Conservation (phyloP, 352 stramenopile species). For the Phytophthora fragariae region DNA sequence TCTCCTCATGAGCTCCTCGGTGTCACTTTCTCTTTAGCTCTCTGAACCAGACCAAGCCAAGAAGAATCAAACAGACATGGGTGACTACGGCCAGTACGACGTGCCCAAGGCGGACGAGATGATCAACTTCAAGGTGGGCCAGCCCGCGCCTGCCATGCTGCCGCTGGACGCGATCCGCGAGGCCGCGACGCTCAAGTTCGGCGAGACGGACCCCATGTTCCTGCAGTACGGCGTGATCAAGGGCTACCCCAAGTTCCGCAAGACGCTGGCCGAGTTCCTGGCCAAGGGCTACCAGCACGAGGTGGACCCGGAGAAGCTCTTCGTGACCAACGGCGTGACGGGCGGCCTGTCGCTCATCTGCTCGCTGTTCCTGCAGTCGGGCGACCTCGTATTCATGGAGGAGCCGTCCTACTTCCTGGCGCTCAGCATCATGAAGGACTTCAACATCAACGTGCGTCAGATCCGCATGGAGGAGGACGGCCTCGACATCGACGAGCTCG, state of each 20-base stretch:
- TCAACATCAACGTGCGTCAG: slow-evolving; percentile 91
- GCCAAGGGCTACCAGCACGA: slow-evolving; percentile 77
- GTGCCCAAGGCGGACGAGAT: slow-evolving; percentile 80
- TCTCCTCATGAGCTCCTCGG: slow-evolving; percentile 7
- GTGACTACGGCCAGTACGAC: slow-evolving; percentile 88
- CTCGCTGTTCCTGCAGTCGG: slow-evolving; percentile 85
- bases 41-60: slow-evolving; percentile 12
- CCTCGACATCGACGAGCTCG: slow-evolving; percentile 87
- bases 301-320: slow-evolving; percentile 87
- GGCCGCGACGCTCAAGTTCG: slow-evolving; percentile 82
- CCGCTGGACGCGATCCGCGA: slow-evolving; percentile 89
- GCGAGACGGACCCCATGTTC: slow-evolving; percentile 86
- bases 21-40: slow-evolving; percentile 25
- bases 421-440: slow-evolving; percentile 94
- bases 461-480: slow-evolving; percentile 93
- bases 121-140: slow-evolving; percentile 93
- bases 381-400: slow-evolving; percentile 94
- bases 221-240: slow-evolving; percentile 91
- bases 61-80: slow-evolving; percentile 44
- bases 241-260: slow-evolving; percentile 89
- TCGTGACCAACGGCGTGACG: slow-evolving; percentile 94
- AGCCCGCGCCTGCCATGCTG: slow-evolving; percentile 83
- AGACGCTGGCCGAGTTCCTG: slow-evolving; percentile 79
- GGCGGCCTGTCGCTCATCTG: slow-evolving; percentile 93
- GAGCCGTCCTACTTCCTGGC: slow-evolving; percentile 95